Evolutionary conservation across 1,284 basidiomycete species (phyloP), one percentile per base, ranked within the genome.

Genomic region (Malassezia arunalokei): DNA sequence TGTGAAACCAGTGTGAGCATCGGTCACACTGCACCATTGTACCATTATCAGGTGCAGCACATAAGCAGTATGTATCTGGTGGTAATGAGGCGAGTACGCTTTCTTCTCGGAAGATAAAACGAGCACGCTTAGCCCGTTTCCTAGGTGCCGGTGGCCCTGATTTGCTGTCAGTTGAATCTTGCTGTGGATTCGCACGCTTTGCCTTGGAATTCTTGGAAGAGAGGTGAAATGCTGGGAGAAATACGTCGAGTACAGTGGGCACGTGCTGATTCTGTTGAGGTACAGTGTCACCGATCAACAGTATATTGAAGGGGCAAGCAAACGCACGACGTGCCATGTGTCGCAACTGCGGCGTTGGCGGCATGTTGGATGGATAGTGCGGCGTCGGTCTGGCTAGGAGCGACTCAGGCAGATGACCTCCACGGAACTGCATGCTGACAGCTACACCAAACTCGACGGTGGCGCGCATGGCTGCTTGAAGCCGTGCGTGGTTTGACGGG

Each of bases 1-100:
- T 64, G 57, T 73, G 71, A 57, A 70, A 73, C 68, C 71, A 73
- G 29, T 63, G 62, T 50, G 59, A 57, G 56, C 71, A 73, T 37
- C 68, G 60, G 50, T 73, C 66, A 57, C 71, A 73, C n/a, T 62
- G 59, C 33, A 73, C 64, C 68, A 72, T 71, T 37, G 59, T 57
- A 28, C 58, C 66, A 37, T 62, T 60, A 39, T 69, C 63, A 8
- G 63, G 54, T 44, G 59, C 50, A n/a, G 60, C 57, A 51, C 71
- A 73, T 17, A 70, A 57, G 57, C 71, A 73, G 54, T 68, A 66
- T 44, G 68, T 58, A 5, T 54, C 57, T 8, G 55, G 57, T 20
- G 63, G 58, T 15, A 24, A n/a, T 14, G 33, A n/a, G 12, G 44
- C 35, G 12, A 39, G 33, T 17, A 60, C 63, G 20, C 61, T 54